Conservation (phyloP, 75 land plant species). For the Isoetes taiwanensis region DNA sequence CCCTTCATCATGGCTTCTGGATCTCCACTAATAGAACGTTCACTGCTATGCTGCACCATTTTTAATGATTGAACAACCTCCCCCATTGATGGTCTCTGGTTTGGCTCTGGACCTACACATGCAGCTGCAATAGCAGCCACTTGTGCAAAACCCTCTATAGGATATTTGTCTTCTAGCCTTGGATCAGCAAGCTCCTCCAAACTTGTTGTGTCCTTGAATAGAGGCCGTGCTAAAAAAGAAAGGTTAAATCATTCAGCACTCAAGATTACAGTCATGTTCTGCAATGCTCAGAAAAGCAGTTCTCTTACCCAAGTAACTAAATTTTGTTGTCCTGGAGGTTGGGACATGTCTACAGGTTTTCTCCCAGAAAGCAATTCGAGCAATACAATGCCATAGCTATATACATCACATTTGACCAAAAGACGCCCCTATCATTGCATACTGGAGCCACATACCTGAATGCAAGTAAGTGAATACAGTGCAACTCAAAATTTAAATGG, state of each 20-base stretch:
- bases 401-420: conserved; percentile 94
- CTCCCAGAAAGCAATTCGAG: conserved; percentile 91
- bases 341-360: conserved; percentile 92
- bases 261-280: too few relatives aligned
- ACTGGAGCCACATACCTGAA: conserved; percentile 95
- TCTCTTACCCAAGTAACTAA: conserved; percentile 81
- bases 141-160: conserved; percentile 75
- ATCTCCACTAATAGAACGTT: conserved; percentile 36
- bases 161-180: conserved; percentile 59
- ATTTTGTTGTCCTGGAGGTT: conserved; percentile 92
- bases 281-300: too few relatives aligned
- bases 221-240: conserved; percentile 72
- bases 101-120: conserved; percentile 92
- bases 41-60: conserved; percentile 62
- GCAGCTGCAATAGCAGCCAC: conserved; percentile 96
- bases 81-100: conserved; percentile 94
- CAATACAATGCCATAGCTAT: conserved; percentile 95
- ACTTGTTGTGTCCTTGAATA: conserved; percentile 61
- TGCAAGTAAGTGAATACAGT: background rate
- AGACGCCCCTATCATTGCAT: conserved; percentile 99
- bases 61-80: conserved; percentile 96
- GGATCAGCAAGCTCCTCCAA: conserved; percentile 84
- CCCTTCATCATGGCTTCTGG: too few relatives aligned
- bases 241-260: too few relatives aligned
- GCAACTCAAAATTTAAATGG: background rate